Evolutionary conservation across 306 rosid species (phyloP), one percentile per base, ranked within the genome.

Genomic region (Crataegus laevigata): DNA sequence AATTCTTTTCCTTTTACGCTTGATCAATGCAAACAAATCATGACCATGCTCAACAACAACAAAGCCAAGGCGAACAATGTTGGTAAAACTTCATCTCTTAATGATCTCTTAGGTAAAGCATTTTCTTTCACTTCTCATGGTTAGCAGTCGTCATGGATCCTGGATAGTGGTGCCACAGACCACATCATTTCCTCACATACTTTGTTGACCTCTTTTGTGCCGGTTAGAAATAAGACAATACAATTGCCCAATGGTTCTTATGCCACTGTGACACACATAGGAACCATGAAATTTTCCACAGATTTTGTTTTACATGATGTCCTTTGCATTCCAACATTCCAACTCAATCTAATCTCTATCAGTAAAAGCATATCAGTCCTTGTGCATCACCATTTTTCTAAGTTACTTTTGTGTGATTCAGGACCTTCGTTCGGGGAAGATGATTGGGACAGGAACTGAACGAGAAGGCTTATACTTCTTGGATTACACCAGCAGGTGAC

Each of bases 1-100:
- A 50, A 0, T 0, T 50, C 8, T 4, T 50, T 50, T 4, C 55
- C 55, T 0, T 50, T 50, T 8, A 50, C 21, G 0, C 21, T 8
- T 15, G 8, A 50, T 2, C 21, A 50, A 1, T 50, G 55, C 21
- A 50, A 50, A 7, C 55, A 50, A 0, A 50, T 50, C 2, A 3
- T 50, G 5, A 17, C 55, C n/a, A 15, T 50, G 55, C 21, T 50
- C 7, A 54, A 19, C 26, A 2, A 2, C 24, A 19, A 54, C 28
- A 34, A 22, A 21, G 42, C 43, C 21, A 64, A 59, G 1, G 58
- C 43, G 1, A 12, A 62, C 21, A 26, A 62, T 1, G n/a, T 62
- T 62, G 32, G 67, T 62, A 62, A 15, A 11, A 3, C 5, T 25
- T 62, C 3, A 0, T 12, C 21, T 17, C 8, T 28, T 0, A 62